Base-by-base conservation (phyloP, 768 basidiomycete genomes). In the Clitopilus passeckerianus region DNA sequence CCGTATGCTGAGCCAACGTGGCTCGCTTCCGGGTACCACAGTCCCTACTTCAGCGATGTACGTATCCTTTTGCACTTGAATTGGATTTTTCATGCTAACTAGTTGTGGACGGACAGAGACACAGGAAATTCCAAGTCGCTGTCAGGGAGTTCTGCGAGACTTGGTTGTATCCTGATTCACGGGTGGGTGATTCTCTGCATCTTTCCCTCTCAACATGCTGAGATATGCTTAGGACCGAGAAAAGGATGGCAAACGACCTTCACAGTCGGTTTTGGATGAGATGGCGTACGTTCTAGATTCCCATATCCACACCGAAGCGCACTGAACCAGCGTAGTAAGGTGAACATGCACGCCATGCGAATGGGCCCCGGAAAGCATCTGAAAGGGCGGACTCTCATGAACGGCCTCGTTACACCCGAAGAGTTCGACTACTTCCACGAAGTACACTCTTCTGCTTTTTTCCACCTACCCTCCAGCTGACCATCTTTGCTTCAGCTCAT, bases 301-400 rank as follows among this genome's bases (percentile, higher is more conserved):
- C 83, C 35, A 85, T 83, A 8, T 10, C 18, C n/a, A 58, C 14
- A 83, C 80, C 63, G 14, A 84, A 83, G 72, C 78, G 85, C 64
- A 81, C 80, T 71, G 74, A 22, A 63, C 8, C 34, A 8, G 7
- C 24, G 20, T 54, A 89, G 87, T 22, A 85, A 81, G 33, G 35
- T 85, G 35, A 86, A 93, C 64, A 63, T 97, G 52, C 89, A 93
- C 67, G 90, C 93, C 14, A 97, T 98, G 95, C 85, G 94, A 30
- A 74, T 95, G 75, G 96, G 96, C 20, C 96, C 96, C 8, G 94
- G 93, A 20, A 93, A 94, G 70, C 95, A 98, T 66, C 82, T 98
- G 10, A 80, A 89, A 70, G 95, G 95, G 5, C 81, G 84, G 15
- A 82, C 74, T 10, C 76, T 99, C n/a, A 87, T 94, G 81, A 85